Base-by-base conservation (phyloP, 1,284 basidiomycete genomes). In the Amylostereum chailletii region DNA sequence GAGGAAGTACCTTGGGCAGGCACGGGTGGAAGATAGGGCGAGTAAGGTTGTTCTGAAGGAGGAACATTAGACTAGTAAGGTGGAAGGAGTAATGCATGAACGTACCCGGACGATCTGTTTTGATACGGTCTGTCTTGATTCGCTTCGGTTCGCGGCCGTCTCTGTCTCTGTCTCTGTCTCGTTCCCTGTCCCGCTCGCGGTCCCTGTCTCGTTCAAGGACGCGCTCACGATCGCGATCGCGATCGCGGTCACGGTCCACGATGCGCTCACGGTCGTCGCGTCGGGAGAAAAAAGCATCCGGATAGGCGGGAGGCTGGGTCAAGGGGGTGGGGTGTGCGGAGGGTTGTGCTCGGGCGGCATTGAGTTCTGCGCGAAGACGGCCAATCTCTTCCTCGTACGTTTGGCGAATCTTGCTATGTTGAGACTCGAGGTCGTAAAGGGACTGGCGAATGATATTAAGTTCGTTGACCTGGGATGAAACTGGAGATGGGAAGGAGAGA, bases 371-470 rank as follows among this genome's bases (percentile, higher is more conserved):
- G 30, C 83, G 76, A 9, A 91, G 71, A 34, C 83, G 74, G 8
- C 72, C 68, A 49, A 90, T 74, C 56, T 91, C 88, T 8, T 83
- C 78, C 59, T 90, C 86, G 59, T 87, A 90, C 67, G 83, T 77
- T 58, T 78, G 74, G 41, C 86, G 76, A 54, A 87, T 77, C 63
- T 84, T 83, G 51, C 73, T 72, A 57, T 91, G 86, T 52, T 81
- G 77, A 11, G 77, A 72, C 60, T 91, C 88, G 48, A 92, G 79
- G 50, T 90, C 87, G 62, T 86, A 87, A 34, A 90, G 73, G 43
- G 81, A 78, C 60, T 86, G 79, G 53, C 85, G 75, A 59, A 90
- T 85, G 62, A 82, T 73, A 53, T 80, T 82, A 51, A 88, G 68
- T 62, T 89, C 87, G 58, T 78, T 80, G 58, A 87, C 77, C 63